Evolutionary conservation across 1,284 basidiomycete genomes (phyloP).

Genomic region (Ganoderma sinense): DNA sequence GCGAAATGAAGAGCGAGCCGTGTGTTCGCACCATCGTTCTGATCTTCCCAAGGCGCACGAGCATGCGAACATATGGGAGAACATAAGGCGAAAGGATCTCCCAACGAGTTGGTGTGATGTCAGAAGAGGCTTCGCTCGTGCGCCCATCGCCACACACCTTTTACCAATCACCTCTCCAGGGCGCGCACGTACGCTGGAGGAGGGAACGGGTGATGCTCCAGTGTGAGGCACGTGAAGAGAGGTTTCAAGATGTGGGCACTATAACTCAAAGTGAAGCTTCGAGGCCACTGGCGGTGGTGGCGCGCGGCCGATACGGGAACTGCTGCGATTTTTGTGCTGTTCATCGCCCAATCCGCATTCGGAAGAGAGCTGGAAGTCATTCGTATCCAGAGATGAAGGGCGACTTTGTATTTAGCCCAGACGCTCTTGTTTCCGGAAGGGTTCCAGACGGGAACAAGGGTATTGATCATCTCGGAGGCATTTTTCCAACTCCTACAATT

Average conservation of each 20-base stretch:
- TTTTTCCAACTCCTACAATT: constrained; percentile 13
- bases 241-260: constrained; percentile 20
- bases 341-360: constrained; percentile 20
- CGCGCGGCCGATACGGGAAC: constrained; percentile 20
- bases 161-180: constrained; percentile 3
- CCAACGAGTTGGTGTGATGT: constrained; percentile 19
- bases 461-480: constrained; percentile 26
- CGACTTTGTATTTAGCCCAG: constrained; percentile 22
- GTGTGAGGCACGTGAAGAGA: constrained; percentile 16
- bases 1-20: constrained; percentile 30
- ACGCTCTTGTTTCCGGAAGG: constrained; percentile 16
- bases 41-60: constrained; percentile 21
- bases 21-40: constrained; percentile 26
- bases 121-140: constrained; percentile 14
- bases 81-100: constrained; percentile 3
- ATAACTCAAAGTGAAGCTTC: constrained; percentile 31
- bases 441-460: constrained; percentile 25
- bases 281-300: constrained; percentile 19
- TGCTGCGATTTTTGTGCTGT: constrained; percentile 13
- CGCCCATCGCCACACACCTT: constrained; percentile 6
- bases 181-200: constrained; percentile 15
- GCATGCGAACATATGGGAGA: constrained; percentile 15
- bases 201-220: constrained; percentile 11
- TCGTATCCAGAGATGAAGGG: constrained; percentile 13
- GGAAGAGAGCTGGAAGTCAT: constrained; percentile 23